phyloP scores from a whole-genome alignment of 2,329 filamentous ascomycete genomes.

The Clonostachys chloroleuca region DNA sequence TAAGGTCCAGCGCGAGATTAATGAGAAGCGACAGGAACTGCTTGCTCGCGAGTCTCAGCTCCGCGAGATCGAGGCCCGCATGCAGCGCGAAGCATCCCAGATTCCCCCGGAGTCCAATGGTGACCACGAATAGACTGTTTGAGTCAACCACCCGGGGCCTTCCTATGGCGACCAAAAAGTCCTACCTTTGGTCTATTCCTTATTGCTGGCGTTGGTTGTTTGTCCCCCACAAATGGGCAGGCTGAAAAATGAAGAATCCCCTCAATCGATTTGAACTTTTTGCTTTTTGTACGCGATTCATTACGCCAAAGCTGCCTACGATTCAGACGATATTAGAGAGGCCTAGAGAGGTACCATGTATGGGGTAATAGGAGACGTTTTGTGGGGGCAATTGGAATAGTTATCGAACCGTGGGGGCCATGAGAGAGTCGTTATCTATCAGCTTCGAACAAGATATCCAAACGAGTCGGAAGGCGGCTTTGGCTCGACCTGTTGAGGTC shows the following conservation, averaged over 20 bases:
- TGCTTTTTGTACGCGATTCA: constrained; percentile 24
- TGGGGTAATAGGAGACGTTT: too few relatives aligned
- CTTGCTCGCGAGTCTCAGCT: constrained; percentile 96
- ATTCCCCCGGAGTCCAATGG: constrained; percentile 47
- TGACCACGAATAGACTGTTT: constrained; percentile 38
- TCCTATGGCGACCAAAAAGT: constrained; percentile 21
- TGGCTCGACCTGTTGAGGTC: not conserved
- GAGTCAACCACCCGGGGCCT: constrained; percentile 17
- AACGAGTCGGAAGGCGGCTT: not conserved
- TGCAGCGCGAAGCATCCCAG: constrained; percentile 75
- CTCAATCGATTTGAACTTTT: constrained; percentile 29
- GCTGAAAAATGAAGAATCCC: constrained; percentile 28
- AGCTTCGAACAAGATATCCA: too few relatives aligned
- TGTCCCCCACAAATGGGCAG: constrained; percentile 16
- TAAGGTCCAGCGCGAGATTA: constrained; percentile 99
- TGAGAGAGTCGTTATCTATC: not conserved
- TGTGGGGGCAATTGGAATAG: too few relatives aligned
- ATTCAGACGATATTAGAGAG: constrained; percentile 23
- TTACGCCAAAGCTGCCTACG: constrained; percentile 15
- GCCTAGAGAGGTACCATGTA: constrained; percentile 8
- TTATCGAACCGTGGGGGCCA: constrained; percentile 1
- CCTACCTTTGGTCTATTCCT: constrained; percentile 38
- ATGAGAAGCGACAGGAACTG: constrained; percentile 98
- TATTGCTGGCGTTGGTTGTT: constrained; percentile 44
- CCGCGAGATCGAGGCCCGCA: constrained; percentile 96